phyloP scores from a whole-genome alignment of 1,284 basidiomycete species.

The Tylopilus sp. region DNA sequence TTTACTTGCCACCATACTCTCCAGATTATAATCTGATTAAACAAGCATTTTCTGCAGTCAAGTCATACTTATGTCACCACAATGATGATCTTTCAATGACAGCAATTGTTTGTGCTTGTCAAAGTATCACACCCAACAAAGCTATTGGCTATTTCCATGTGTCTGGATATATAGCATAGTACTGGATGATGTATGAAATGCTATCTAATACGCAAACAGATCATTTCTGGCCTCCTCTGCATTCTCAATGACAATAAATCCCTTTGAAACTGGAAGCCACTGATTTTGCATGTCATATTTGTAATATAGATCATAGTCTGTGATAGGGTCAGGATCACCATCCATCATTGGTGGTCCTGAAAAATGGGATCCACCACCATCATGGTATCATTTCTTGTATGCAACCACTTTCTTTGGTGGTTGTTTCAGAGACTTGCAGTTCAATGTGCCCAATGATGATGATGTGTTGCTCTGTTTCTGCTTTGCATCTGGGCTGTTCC shows the following conservation, averaged over 20 bases:
- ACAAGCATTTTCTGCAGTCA: conserved; percentile 21
- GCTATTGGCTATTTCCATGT: conserved; percentile 1
- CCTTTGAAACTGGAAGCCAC: neutral
- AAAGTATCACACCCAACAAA: conserved; percentile 19
- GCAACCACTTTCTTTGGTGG: neutral
- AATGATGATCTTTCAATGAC: conserved; percentile 9
- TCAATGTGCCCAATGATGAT: neutral
- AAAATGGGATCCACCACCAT: neutral
- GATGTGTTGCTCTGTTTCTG: neutral
- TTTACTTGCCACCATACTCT: conserved; percentile 13
- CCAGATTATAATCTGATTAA: neutral
- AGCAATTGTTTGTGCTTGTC: conserved; percentile 16
- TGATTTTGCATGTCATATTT: neutral
- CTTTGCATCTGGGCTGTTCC: neutral
- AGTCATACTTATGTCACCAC: conserved; percentile 20
- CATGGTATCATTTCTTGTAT: neutral
- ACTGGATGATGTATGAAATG: too few relatives aligned
- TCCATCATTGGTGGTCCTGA: neutral
- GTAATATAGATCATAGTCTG: conserved; percentile 1
- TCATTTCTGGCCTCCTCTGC: too few relatives aligned
- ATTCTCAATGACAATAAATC: neutral
- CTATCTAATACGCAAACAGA: too few relatives aligned
- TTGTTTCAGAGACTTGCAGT: too few relatives aligned
- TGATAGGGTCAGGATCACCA: neutral
- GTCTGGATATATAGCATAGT: conserved; percentile 10